Conservation (phyloP, 2,329 filamentous ascomycete genomes). For the Davidsoniella australis region DNA sequence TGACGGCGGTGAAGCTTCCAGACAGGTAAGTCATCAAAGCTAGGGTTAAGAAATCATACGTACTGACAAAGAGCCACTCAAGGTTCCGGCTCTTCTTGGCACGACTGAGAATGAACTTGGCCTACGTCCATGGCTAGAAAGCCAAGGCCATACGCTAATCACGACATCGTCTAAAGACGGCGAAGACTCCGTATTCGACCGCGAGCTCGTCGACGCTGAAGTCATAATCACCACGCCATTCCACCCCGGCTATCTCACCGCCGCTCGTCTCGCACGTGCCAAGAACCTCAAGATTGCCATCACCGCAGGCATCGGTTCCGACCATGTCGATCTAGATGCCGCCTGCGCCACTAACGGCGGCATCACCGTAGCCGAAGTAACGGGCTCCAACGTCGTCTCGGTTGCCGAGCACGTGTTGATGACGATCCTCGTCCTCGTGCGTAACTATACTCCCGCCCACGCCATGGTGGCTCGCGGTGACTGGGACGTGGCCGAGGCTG, state of each 20-base stretch:
- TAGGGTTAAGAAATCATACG: not conserved
- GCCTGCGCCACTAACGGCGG: constrained; percentile 98
- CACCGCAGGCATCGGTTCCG: constrained; percentile 93
- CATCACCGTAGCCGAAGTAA: constrained; percentile 93
- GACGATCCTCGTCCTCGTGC: constrained; percentile 90
- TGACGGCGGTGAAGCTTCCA: constrained; percentile 77
- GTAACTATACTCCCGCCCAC: constrained; percentile 97
- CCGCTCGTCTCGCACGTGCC: constrained; percentile 88
- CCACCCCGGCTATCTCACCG: constrained; percentile 94
- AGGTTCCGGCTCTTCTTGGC: constrained; percentile 70
- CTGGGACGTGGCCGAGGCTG: constrained; percentile 89
- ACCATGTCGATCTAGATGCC: constrained; percentile 92
- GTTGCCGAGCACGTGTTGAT: constrained; percentile 98
- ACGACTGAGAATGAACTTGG: constrained; percentile 98
- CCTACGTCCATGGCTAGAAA: constrained; percentile 92
- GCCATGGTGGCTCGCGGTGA: constrained; percentile 79
- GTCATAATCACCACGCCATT: constrained; percentile 99
- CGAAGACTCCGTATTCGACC: constrained; percentile 80
- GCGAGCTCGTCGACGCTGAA: constrained; percentile 91
- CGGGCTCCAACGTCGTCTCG: constrained; percentile 94
- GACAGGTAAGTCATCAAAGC: constrained; percentile 42
- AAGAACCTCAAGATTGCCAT: constrained; percentile 98
- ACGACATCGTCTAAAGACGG: constrained; percentile 98
- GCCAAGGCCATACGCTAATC: constrained; percentile 86
- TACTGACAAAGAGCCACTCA: constrained; percentile 12